Evolutionary conservation across 2,329 filamentous ascomycete genomes (phyloP).

Genomic region (Didymella lethalis): DNA sequence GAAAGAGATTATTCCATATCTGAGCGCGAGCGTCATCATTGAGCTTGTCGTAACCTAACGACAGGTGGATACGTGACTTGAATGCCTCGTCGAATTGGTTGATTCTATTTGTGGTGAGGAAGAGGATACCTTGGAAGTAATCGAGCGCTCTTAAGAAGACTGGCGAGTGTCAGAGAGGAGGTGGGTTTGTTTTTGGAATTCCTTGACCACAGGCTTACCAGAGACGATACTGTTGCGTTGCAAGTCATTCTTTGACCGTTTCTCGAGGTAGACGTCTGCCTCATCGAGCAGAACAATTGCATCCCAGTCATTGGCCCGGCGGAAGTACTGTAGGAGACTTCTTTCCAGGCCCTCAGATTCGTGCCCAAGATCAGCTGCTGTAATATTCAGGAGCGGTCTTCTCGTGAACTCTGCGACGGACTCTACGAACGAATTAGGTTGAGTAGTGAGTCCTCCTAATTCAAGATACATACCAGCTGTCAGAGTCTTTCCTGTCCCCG

Average conservation of each 20-base stretch:
- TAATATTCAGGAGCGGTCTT: conserved; percentile 33
- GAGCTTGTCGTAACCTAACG: conserved; percentile 67
- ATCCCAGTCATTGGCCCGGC: conserved; percentile 27
- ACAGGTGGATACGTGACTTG: conserved; percentile 83
- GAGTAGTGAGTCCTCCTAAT: background rate
- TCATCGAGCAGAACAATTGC: conserved; percentile 49
- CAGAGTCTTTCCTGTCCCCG: conserved; percentile 93
- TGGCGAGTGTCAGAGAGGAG: conserved; percentile 4
- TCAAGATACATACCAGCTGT: conserved; percentile 39
- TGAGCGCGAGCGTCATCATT: conserved; percentile 5
- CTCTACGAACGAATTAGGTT: conserved; percentile 18
- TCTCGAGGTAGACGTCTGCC: conserved; percentile 51
- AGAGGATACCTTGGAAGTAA: conserved; percentile 53
- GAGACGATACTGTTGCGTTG: conserved; percentile 44
- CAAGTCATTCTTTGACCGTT: conserved; percentile 35
- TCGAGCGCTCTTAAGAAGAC: conserved; percentile 50
- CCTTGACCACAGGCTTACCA: background rate
- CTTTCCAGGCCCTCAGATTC: conserved; percentile 23
- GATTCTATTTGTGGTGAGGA: conserved; percentile 45
- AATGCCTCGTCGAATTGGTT: conserved; percentile 85
- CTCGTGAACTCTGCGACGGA: conserved; percentile 34
- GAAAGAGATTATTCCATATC: conserved; percentile 39
- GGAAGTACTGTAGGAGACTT: conserved; percentile 27
- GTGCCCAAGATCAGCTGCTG: conserved; percentile 28
- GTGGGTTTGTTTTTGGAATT: background rate